These are phyloP conservation scores for Calonectria hawksworthii DNA, from an alignment of 2,329 filamentous ascomycete species.

Conservation along the genomic window DNA sequence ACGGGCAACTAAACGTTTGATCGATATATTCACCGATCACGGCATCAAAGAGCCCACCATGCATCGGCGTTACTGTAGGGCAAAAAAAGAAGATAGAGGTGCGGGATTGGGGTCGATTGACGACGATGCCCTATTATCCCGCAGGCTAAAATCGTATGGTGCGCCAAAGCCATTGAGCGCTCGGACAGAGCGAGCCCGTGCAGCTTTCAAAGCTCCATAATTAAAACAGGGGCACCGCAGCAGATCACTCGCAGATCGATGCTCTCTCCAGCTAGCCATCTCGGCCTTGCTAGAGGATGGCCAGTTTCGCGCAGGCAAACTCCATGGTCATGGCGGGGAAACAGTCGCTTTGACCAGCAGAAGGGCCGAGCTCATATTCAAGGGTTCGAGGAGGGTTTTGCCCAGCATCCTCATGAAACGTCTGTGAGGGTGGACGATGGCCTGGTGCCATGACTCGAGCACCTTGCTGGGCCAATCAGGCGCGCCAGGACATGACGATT, in stretches of 20 bases:
- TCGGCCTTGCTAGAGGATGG: not conserved
- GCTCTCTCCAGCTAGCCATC: not conserved
- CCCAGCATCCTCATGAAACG: not conserved
- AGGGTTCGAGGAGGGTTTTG: not conserved
- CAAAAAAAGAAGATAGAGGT: not conserved
- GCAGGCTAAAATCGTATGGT: not conserved
- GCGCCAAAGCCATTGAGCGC: not conserved
- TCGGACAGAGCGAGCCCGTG: not conserved
- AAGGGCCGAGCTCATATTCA: not conserved
- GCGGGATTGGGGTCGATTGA: not conserved
- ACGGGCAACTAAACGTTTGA: not conserved
- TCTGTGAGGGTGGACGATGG: not conserved
- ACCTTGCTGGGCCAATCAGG: not conserved
- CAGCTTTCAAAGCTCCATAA: not conserved
- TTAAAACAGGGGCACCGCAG: not conserved
- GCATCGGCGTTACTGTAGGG: not conserved
- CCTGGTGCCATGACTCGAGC: not conserved
- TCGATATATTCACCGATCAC: not conserved
- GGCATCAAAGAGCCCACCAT: not conserved
- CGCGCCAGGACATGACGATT: not conserved
- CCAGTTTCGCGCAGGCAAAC: not conserved
- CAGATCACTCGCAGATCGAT: conserved; percentile 5
- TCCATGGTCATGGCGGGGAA: not conserved
- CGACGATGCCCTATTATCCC: not conserved
- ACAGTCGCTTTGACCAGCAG: not conserved